phyloP scores from a whole-genome alignment of 371 early-diverging fungal genomes.

The Phascolomyces articulosus region DNA sequence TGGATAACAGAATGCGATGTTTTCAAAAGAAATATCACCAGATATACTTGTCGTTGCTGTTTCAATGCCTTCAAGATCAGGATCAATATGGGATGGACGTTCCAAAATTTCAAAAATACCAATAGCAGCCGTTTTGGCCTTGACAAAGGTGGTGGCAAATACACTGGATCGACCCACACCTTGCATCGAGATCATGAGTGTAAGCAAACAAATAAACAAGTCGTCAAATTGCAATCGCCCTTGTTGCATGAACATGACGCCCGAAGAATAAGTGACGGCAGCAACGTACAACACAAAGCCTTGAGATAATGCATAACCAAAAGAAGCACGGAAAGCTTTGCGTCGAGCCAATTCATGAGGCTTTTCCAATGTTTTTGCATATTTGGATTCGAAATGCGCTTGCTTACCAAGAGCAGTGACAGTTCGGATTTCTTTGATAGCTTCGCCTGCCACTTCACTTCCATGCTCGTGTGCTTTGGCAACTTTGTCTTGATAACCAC shows the following conservation, averaged over 20 bases:
- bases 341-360: constrained; percentile 68
- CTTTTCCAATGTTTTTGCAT: constrained; percentile 53
- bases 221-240: constrained; percentile 30
- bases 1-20: constrained; percentile 83
- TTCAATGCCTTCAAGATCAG: constrained; percentile 62
- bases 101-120: constrained; percentile 76
- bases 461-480: constrained; percentile 70
- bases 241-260: constrained; percentile 45
- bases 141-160: constrained; percentile 62
- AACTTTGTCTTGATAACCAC: constrained; percentile 61
- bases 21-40: constrained; percentile 60
- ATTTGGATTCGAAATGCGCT: constrained; percentile 61
- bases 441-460: constrained; percentile 81
- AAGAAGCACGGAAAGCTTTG: constrained; percentile 55
- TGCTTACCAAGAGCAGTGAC: constrained; percentile 85
- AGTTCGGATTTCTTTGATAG: constrained; percentile 86
- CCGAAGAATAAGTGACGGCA: constrained; percentile 61
- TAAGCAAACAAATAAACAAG: constrained; percentile 69
- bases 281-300: constrained; percentile 66
- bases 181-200: constrained; percentile 73
- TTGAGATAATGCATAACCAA: constrained; percentile 75
- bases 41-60: constrained; percentile 36
- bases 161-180: constrained; percentile 65
- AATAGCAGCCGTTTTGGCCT: constrained; percentile 83
- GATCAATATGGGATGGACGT: constrained; percentile 72